Base-by-base conservation (phyloP, 768 basidiomycete species). In the Aureoboletus auriporus region DNA sequence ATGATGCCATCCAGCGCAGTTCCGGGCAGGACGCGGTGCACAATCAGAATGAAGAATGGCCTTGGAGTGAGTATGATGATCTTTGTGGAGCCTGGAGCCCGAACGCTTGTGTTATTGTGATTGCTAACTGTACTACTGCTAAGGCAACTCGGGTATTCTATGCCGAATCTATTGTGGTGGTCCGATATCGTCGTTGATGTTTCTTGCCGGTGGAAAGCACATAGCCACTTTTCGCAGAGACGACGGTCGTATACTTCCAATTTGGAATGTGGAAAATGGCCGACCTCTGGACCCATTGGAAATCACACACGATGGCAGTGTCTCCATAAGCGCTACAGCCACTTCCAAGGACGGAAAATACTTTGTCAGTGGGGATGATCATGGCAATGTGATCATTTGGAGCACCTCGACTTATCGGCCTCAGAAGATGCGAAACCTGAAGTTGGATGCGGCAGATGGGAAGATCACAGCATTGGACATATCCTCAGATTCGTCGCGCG, bases 321-420 rank as follows among this genome's bases (percentile, higher is more conserved):
- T 23, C 6, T 2, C 17, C 11, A 23, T 45, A n/a, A 23, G 14
- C 11, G 23, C 40, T 1, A 34, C 56, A 20, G 38, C 42, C 14
- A 23, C 41, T 26, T 56, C 53, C 37, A 40, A 38, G 27, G 46
- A 48, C 14, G 55, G 55, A 23, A 46, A n/a, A 33, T 46, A 28
- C 41, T 29, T 56, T 17, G 30, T 56, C 14, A 48, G 42, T 20
- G 55, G 54, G 5, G 46, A 43, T 13, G 28, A 30, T n/a, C 17
- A 28, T 8, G 49, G 55, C 12, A 39, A 43, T 20, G 53, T 51
- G 34, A 31, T 26, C 9, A 16, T 56, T 48, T 56, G 54, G 54
- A 14, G 41, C 30, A 20, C 10, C 13, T 9, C 6, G 0, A 36
- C 16, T 20, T 28, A 28, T 12, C 29, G 30, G 29, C 20, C 20